These are phyloP conservation scores for Globisporangium cystogenes DNA, from an alignment of 352 stramenopile genomes.

Conservation along the genomic window DNA sequence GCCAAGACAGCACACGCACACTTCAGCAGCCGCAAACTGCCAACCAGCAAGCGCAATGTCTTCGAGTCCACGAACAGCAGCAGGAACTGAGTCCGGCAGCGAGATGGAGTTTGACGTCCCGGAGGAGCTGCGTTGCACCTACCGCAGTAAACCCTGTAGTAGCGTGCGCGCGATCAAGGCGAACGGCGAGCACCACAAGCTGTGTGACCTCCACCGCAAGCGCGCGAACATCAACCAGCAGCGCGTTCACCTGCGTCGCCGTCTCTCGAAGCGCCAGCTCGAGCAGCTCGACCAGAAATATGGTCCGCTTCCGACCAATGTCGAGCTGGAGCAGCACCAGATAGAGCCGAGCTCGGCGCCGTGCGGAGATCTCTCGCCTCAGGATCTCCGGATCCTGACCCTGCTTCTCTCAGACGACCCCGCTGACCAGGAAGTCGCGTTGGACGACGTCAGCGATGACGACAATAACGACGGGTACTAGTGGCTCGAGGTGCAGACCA, in stretches of 20 bases:
- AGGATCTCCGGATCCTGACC: slow-evolving; percentile 11
- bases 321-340: slow-evolving; percentile 1
- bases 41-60: neutral
- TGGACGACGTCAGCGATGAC: neutral
- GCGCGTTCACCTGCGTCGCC: slow-evolving; percentile 13
- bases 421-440: slow-evolving; percentile 2
- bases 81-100: neutral
- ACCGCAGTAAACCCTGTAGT: slow-evolving; percentile 48
- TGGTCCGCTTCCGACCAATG: slow-evolving; percentile 5
- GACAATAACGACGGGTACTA: slow-evolving; percentile 3
- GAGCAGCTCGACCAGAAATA: slow-evolving; percentile 16
- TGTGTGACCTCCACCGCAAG: slow-evolving; percentile 23
- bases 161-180: slow-evolving; percentile 32
- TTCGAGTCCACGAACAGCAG: neutral
- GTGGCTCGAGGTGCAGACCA: neutral
- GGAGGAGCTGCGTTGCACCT: slow-evolving; percentile 12
- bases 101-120: slow-evolving; percentile 1
- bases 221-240: slow-evolving; percentile 20
- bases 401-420: slow-evolving; percentile 10
- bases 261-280: slow-evolving; percentile 8
- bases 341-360: slow-evolving; percentile 12
- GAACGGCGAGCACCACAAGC: slow-evolving; percentile 21
- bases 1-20: neutral
- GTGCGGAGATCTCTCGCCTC: slow-evolving; percentile 6
- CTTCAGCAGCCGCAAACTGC: neutral